phyloP scores from a whole-genome alignment of 2,329 filamentous ascomycete species.

The Ascochyta fabae region DNA sequence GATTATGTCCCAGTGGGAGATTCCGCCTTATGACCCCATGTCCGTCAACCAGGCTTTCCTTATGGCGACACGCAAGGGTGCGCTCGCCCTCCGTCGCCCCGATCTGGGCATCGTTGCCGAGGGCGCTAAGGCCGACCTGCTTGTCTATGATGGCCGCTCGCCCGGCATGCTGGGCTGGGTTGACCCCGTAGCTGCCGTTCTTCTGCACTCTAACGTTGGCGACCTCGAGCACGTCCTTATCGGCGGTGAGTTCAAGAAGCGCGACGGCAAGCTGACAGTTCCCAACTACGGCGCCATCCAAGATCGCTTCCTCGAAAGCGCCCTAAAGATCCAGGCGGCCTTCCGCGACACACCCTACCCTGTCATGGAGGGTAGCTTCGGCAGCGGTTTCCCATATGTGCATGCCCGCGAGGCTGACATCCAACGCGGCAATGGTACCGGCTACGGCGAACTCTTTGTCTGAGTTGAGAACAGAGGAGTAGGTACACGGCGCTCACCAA shows the following conservation, averaged over 20 bases:
- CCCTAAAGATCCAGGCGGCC: too few species aligned
- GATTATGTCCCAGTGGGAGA: constrained; percentile 50
- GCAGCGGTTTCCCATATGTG: too few species aligned
- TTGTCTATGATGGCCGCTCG: constrained; percentile 59
- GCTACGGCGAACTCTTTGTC: too few species aligned
- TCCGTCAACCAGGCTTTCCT: constrained; percentile 62
- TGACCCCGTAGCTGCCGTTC: constrained; percentile 63
- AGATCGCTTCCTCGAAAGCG: too few species aligned
- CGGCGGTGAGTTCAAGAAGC: constrained; percentile 58
- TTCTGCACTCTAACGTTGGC: constrained; percentile 61
- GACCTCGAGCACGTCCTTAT: constrained; percentile 61
- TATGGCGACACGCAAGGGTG: constrained; percentile 61
- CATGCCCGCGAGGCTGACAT: too few species aligned
- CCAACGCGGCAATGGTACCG: too few species aligned
- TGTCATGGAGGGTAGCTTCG: too few species aligned
- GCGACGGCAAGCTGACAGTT: constrained; percentile 48
- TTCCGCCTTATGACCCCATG: constrained; percentile 60
- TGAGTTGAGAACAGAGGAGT: too few species aligned
- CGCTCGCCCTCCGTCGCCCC: constrained; percentile 56
- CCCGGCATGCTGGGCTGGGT: constrained; percentile 61
- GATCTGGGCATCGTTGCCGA: constrained; percentile 59
- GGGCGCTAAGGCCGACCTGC: constrained; percentile 62
- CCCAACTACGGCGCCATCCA: constrained; percentile 15
- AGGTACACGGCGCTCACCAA: too few species aligned
- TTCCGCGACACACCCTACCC: too few species aligned